These are phyloP conservation scores for Mortierella sp. DNA, from an alignment of 371 early-diverging fungal genomes.

Conservation along the genomic window DNA sequence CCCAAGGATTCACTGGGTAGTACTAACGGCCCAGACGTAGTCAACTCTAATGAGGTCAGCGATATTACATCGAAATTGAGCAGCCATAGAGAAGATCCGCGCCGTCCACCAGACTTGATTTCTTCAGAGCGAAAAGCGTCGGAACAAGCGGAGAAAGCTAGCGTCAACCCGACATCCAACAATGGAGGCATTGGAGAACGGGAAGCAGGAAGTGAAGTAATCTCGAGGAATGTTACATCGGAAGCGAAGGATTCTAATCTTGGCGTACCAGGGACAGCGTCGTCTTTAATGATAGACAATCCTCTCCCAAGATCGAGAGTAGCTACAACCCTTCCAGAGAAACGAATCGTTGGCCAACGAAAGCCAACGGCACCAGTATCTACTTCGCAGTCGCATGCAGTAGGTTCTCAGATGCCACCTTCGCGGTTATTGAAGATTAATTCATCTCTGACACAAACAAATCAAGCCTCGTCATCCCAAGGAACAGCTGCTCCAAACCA, in stretches of 20 bases:
- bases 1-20: no score
- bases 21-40: no score
- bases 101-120: no score
- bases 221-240: background rate
- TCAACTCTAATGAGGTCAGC: no score
- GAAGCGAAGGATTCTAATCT: background rate
- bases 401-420: slow-evolving; percentile 13
- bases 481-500: background rate
- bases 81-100: no score
- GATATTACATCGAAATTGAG: no score
- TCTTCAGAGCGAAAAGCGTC: no score
- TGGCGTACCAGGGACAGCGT: background rate
- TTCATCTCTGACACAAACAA: background rate
- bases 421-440: slow-evolving; percentile 19
- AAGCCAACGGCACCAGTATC: background rate
- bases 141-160: no score
- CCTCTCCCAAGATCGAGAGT: slow-evolving; percentile 5
- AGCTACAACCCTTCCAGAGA: slow-evolving; percentile 24
- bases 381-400: background rate
- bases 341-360: slow-evolving; percentile 29
- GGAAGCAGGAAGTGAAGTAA: background rate
- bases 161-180: background rate
- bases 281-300: background rate
- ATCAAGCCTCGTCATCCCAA: background rate
- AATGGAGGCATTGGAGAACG: background rate